phyloP scores from a whole-genome alignment of 768 basidiomycete species.

The Crassisporium funariophilum region DNA sequence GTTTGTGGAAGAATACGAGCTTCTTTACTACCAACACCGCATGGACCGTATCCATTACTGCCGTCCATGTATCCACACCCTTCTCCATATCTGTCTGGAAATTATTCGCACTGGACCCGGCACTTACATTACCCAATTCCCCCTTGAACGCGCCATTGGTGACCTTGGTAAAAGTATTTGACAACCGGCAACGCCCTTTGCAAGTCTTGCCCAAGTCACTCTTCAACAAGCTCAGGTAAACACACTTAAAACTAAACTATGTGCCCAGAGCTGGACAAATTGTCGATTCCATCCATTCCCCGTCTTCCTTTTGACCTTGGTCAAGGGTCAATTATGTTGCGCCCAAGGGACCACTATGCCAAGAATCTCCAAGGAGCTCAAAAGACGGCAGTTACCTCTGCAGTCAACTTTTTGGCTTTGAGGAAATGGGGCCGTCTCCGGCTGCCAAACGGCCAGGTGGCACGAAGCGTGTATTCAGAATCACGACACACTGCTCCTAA shows the following conservation, averaged over 20 bases:
- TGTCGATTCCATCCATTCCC: neutral
- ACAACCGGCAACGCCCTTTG: neutral
- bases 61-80: slow-evolving; percentile 30
- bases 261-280: neutral
- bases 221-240: neutral
- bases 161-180: neutral
- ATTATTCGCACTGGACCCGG: slow-evolving; percentile 16
- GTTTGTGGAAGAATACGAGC: slow-evolving; percentile 36
- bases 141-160: neutral
- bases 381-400: neutral
- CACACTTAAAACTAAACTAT: neutral
- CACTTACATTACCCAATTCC: neutral
- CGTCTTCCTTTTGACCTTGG: neutral
- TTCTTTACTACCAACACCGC: slow-evolving; percentile 32
- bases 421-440: neutral
- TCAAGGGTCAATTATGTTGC: neutral
- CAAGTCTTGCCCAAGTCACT: neutral
- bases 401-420: neutral
- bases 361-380: neutral
- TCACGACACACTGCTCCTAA: neutral
- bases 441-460: neutral
- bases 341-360: neutral
- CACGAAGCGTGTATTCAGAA: neutral
- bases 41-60: slow-evolving; percentile 29
- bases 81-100: slow-evolving; percentile 29